Evolutionary conservation across 1,284 basidiomycete genomes (phyloP).

Genomic region (Cutaneotrichosporon sp.): DNA sequence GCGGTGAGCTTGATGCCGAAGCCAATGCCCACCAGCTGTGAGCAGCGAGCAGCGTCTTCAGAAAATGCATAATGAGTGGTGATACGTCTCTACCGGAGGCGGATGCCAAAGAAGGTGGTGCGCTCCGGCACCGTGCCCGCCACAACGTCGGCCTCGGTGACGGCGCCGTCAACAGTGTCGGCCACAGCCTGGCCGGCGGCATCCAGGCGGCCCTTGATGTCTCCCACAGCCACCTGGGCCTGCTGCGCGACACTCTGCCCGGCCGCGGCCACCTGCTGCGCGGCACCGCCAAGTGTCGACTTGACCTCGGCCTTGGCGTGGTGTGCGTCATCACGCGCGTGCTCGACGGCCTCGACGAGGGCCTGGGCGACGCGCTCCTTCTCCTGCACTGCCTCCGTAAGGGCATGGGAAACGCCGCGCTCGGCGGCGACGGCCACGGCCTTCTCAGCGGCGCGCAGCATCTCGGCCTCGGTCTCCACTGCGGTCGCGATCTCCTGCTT

Average conservation of each 20-base stretch:
- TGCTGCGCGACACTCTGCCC: background rate
- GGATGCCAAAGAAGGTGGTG: slow-evolving; percentile 3
- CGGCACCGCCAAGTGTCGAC: too few species aligned
- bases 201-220: background rate
- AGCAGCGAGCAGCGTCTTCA: background rate
- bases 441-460: background rate
- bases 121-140: background rate
- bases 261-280: too few species aligned
- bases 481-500: background rate
- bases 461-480: background rate
- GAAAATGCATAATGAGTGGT: background rate
- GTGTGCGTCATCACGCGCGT: background rate
- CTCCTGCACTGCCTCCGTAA: background rate
- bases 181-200: background rate
- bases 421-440: background rate
- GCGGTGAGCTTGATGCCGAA: too few species aligned
- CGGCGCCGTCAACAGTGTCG: background rate
- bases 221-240: background rate
- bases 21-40: too few species aligned
- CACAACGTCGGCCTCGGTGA: background rate
- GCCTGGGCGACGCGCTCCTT: background rate
- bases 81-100: background rate
- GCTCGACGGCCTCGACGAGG: background rate
- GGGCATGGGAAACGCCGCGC: background rate
- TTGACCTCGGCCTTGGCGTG: too few species aligned